Base-by-base conservation (phyloP, 1,284 basidiomycete genomes). In the Ustilago hordei region DNA sequence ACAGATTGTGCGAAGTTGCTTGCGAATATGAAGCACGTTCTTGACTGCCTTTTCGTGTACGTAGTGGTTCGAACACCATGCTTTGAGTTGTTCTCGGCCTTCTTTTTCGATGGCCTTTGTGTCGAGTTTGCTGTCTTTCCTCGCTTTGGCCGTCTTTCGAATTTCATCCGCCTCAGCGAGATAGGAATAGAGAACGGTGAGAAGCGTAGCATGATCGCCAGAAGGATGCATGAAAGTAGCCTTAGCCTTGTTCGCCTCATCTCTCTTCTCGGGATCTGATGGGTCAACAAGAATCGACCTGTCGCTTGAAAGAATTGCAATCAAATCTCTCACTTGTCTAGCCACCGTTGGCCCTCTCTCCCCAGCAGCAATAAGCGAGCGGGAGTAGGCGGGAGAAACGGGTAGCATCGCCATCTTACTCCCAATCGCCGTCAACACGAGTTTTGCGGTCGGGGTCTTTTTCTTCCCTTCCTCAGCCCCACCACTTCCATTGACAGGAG, bases 241-340 rank as follows among this genome's bases (percentile, higher is more conserved):
- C 50, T 79, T 75, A 0, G 91, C 91, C 3, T 67, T 62, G 11
- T 80, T 78, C 0, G 78, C 81, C 34, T 81, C 81, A n/a, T 81
- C 84, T 12, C 79, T 67, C 57, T 76, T 81, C 41, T 79, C 72
- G 2, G 72, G 63, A 41, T 81, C 79, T 13, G 56, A 45, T 11
- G 81, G 69, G 2, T 83, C 82, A 55, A 80, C 58, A 4, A 84
- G 72, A 34, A 83, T 64, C 23, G 71, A 69, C 0, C 81, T 75
- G 60, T 83, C 82, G 11, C 78, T 67, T 1, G 81, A 79, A 15
- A 86, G 75, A 12, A 86, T 72, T 8, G 84, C 81, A 11, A 86
- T 84, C n/a, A 86, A 65, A 52, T 85, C 84, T 1, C 84, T 72
- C 0, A 81, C 80, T 48, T 81, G 77, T 23, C 81, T 58, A 17